Evolutionary conservation across 2,329 filamentous ascomycete genomes (phyloP).

Genomic region (Coniochaeta pulveracea): DNA sequence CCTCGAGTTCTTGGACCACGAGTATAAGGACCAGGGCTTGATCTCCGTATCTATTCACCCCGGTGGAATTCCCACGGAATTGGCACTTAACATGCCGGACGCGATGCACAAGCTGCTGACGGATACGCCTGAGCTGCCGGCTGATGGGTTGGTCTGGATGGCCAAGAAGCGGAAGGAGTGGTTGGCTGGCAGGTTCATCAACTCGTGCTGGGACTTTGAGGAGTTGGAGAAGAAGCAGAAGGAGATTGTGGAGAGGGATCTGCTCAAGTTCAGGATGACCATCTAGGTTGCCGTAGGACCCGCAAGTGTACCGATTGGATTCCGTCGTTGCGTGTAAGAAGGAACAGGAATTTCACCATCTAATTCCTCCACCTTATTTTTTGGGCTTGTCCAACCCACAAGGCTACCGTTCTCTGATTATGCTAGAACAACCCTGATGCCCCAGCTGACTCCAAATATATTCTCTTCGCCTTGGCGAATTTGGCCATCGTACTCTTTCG

Average conservation of each 20-base stretch:
- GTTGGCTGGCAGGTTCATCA: slow-evolving; percentile 3
- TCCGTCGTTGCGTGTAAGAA: too few species aligned
- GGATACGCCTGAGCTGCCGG: slow-evolving; percentile 3
- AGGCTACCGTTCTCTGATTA: too few species aligned
- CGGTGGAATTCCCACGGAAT: slow-evolving; percentile 1
- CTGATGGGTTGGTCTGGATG: slow-evolving; percentile 1
- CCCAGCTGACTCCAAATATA: too few species aligned
- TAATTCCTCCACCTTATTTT: too few species aligned
- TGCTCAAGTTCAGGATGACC: slow-evolving; percentile 4
- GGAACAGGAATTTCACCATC: too few species aligned
- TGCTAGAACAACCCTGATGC: too few species aligned
- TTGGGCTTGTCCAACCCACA: too few species aligned
- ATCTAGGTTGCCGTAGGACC: too few species aligned
- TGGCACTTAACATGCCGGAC: slow-evolving; percentile 2
- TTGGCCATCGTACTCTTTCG: too few species aligned
- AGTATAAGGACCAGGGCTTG: slow-evolving; percentile 4
- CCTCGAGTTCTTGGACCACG: slow-evolving; percentile 3
- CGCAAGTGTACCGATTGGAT: too few species aligned
- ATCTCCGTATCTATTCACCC: slow-evolving; percentile 4
- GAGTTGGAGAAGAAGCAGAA: slow-evolving; percentile 5
- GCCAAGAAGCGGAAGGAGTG: slow-evolving; percentile 2
- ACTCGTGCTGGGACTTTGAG: slow-evolving; percentile 2
- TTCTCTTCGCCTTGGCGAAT: too few species aligned
- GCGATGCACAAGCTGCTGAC: slow-evolving; percentile 1
- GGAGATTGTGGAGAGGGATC: slow-evolving; percentile 2